These are phyloP conservation scores for Aegilops umbellulata DNA, from an alignment of 176 grass and related monocot species.

Conservation along the genomic window DNA sequence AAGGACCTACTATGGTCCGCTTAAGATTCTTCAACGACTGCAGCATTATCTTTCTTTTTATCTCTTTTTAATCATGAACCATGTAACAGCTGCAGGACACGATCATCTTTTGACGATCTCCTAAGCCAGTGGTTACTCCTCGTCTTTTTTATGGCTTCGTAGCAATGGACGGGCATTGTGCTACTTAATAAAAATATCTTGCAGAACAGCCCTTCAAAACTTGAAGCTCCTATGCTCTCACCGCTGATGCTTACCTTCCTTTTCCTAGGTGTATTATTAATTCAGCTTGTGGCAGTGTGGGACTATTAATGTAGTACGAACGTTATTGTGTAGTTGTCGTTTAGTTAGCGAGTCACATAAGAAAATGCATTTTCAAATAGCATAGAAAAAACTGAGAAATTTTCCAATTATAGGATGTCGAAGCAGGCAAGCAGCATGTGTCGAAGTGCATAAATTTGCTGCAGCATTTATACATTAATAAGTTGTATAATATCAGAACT, in stretches of 20 bases:
- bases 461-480: conserved; percentile 4
- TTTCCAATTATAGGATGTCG: not conserved
- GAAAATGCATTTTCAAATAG: not conserved
- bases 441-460: conserved; percentile 3
- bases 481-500: not conserved
- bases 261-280: conserved; percentile 2
- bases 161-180: too few relatives aligned
- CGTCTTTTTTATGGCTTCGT: too few relatives aligned
- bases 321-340: not conserved
- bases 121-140: too few relatives aligned
- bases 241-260: not conserved
- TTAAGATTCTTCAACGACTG: too few relatives aligned
- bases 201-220: not conserved
- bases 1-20: too few relatives aligned
- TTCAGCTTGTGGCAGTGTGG: not conserved
- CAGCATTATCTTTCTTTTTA: too few relatives aligned
- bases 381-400: not conserved
- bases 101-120: too few relatives aligned
- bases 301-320: not conserved
- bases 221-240: not conserved
- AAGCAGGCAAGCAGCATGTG: not conserved
- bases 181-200: not conserved
- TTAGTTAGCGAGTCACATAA: conserved; percentile 1
- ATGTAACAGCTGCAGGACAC: too few relatives aligned
- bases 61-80: too few relatives aligned